Base-by-base conservation (phyloP, 768 basidiomycete species). In the Lepiota venenata region DNA sequence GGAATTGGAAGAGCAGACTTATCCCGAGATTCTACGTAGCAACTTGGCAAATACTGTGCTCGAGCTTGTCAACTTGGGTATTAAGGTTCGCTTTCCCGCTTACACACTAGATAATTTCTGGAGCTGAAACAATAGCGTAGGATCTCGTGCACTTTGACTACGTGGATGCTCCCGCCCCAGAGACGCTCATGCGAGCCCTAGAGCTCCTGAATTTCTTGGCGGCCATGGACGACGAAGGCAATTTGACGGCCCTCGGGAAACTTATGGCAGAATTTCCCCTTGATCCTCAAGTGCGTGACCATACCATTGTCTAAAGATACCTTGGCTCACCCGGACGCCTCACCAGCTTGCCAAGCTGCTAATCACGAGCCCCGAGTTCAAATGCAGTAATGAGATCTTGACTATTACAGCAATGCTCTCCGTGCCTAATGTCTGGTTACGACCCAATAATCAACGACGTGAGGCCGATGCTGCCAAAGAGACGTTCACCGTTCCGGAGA, bases 201-300 rank as follows among this genome's bases (percentile, higher is more conserved):
- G 97, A 98, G 67, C 71, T 98, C 35, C 78, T 99, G 44, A 96
- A 98, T 65, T 96, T 86, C 69, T 79, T 98, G 41, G 84, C 88
- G 5, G 96, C 95, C 1, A 74, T 99, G 56, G 93, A 98, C 64
- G 94, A 98, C 61, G 93, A 97, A 2, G 95, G 97, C 10, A 84
- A 92, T 48, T 69, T 99, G 54, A 98, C 97, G 0, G 70, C 84
- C 0, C 73, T 98, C 7, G 97, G 97, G 3, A 75, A 72, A 36
- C 87, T 93, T 56, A 98, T 98, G 96, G 96, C 97, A 0, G 93
- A 98, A 61, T 98, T 98, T 76, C 97, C 96, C 11, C 79, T 99
- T n/a, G 97, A 98, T 68, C 97, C 96, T 38, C 95, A 95, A 77
- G 91, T 89, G 60, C 37, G 77, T 56, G 10, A 32, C 32, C n/a